Conservation (phyloP, 148 eudicot genomes). For the Chenopodium album region DNA sequence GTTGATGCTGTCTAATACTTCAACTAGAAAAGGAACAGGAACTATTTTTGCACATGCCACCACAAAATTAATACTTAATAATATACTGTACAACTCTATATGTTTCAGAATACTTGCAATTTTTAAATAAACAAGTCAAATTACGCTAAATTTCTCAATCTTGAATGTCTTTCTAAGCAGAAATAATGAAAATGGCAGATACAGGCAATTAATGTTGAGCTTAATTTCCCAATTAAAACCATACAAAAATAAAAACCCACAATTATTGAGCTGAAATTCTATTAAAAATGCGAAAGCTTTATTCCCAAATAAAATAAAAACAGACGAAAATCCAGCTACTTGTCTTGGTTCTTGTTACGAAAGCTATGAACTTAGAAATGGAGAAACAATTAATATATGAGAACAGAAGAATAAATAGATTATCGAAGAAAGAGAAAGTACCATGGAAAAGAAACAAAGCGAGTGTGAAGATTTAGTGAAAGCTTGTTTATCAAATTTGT, state of each 20-base stretch:
- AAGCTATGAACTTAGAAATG: too few relatives aligned
- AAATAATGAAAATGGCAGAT: not conserved
- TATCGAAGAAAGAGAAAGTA: not conserved
- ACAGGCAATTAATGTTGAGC: not conserved
- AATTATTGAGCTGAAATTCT: not conserved
- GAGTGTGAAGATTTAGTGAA: constrained; percentile 28
- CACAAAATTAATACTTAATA: too few relatives aligned
- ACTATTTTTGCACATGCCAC: not conserved
- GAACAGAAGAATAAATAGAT: too few relatives aligned
- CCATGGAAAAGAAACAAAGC: constrained; percentile 34
- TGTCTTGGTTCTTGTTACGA: too few relatives aligned
- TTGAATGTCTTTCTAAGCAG: not conserved
- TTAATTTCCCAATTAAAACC: not conserved
- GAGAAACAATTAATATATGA: too few relatives aligned
- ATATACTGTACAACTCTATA: too few relatives aligned
- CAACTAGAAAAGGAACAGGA: not conserved
- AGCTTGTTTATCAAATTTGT: constrained; percentile 19
- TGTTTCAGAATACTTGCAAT: too few relatives aligned
- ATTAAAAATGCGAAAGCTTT: not conserved
- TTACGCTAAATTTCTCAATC: too few relatives aligned
- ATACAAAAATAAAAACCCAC: not conserved
- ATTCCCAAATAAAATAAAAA: not conserved
- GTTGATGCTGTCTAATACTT: not conserved
- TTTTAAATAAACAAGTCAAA: not conserved
- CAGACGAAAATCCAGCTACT: not conserved